phyloP scores from a whole-genome alignment of 2,329 filamentous ascomycete species.

The Lasiodiplodia theobromae region DNA sequence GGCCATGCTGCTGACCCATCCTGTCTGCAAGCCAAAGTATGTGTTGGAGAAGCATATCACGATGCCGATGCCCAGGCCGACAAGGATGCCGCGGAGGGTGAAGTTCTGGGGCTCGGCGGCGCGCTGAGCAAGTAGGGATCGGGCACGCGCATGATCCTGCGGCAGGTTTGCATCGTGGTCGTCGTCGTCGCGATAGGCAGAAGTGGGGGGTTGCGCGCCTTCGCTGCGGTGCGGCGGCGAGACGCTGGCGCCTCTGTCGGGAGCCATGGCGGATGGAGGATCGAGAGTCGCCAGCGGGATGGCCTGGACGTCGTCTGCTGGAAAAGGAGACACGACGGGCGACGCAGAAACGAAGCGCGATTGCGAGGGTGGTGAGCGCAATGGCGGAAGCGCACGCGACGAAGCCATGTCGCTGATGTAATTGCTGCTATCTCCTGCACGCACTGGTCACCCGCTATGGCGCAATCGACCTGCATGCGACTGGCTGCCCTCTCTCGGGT shows the following conservation, averaged over 20 bases:
- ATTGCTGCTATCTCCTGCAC: slow-evolving; percentile 4
- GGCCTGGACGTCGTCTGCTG: slow-evolving; percentile 11
- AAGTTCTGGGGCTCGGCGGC: slow-evolving; percentile 69
- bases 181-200: slow-evolving; percentile 20
- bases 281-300: slow-evolving; percentile 17
- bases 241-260: slow-evolving; percentile 39
- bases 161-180: neutral
- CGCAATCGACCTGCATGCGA: slow-evolving; percentile 18
- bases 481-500: neutral
- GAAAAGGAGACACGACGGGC: neutral
- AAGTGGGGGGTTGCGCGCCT: slow-evolving; percentile 17
- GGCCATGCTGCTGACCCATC: slow-evolving; percentile 86
- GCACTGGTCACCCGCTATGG: slow-evolving; percentile 19
- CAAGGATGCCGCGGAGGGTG: slow-evolving; percentile 79
- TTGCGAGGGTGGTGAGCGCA: neutral
- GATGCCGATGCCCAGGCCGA: slow-evolving; percentile 83
- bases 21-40: slow-evolving; percentile 97
- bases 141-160: slow-evolving; percentile 23
- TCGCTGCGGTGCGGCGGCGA: neutral
- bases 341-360: neutral
- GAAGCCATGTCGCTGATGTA: slow-evolving; percentile 23
- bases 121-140: slow-evolving; percentile 32
- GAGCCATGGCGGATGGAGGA: slow-evolving; percentile 38
- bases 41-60: slow-evolving; percentile 97
- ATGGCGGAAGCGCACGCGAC: slow-evolving; percentile 11